phyloP scores from a whole-genome alignment of 345 rosid species.

The Cardamine resedifolia region DNA sequence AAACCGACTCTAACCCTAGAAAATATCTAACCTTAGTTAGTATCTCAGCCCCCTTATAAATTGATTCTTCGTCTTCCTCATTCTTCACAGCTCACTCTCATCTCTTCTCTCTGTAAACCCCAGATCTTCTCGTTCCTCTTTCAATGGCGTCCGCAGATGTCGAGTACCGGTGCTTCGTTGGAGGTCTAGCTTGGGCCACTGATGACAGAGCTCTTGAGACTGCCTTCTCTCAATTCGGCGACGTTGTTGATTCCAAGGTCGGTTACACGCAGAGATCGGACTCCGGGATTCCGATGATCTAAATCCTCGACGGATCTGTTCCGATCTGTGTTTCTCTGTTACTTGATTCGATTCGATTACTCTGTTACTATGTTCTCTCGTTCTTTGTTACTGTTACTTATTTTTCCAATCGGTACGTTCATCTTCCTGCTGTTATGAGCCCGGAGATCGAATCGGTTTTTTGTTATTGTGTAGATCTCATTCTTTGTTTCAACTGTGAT shows the following conservation, averaged over 20 bases:
- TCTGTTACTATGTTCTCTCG: slow-evolving; percentile 43
- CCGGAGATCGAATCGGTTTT: slow-evolving; percentile 78
- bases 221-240: slow-evolving; percentile 72
- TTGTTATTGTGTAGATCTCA: neutral
- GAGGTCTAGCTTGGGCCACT: slow-evolving; percentile 97
- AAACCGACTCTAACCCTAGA: slow-evolving; percentile 21
- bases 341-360: slow-evolving; percentile 64
- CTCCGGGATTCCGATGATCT: slow-evolving; percentile 38
- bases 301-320: slow-evolving; percentile 43
- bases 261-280: slow-evolving; percentile 57
- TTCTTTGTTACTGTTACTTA: slow-evolving; percentile 61
- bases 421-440: slow-evolving; percentile 63
- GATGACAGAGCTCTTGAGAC: slow-evolving; percentile 55
- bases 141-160: slow-evolving; percentile 65
- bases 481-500: neutral
- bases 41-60: slow-evolving; percentile 25
- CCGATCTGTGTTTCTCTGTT: slow-evolving; percentile 45
- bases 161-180: slow-evolving; percentile 89
- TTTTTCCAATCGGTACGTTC: slow-evolving; percentile 82
- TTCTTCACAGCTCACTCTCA: neutral
- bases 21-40: slow-evolving; percentile 31
- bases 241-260: slow-evolving; percentile 97
- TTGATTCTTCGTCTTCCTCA: neutral
- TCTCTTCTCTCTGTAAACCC: neutral
- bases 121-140: neutral